A percentile compares a stretch with the other conserved stretches of the same genome.
Evolutionary conservation across 345 rosid species (phyloP).

Genomic region (Gossypium sturtianum): DNA sequence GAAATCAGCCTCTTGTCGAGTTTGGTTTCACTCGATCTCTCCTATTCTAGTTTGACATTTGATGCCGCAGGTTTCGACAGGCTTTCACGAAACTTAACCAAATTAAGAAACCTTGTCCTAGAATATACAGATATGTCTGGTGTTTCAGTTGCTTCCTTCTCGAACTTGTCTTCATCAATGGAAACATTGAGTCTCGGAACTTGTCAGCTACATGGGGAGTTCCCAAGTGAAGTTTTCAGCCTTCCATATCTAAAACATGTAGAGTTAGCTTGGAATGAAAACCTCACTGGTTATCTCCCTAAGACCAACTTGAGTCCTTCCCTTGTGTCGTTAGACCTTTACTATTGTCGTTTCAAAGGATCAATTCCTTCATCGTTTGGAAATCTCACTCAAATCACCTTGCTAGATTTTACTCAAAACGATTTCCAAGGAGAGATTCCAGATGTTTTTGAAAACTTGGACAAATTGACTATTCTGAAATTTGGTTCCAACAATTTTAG

Average conservation of each 20-base stretch:
- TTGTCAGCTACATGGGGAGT: background rate
- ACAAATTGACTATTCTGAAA: background rate
- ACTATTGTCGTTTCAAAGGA: background rate
- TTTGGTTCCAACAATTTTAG: constrained; percentile 5
- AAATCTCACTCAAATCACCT: background rate
- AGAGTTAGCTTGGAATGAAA: background rate
- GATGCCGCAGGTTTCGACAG: background rate
- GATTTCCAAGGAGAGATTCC: background rate
- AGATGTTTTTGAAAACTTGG: background rate
- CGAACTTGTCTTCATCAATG: constrained; percentile 16
- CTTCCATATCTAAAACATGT: background rate
- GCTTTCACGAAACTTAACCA: constrained; percentile 11
- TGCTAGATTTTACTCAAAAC: background rate
- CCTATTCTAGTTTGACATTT: background rate
- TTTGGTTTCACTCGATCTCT: constrained; percentile 16
- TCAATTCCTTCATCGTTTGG: background rate
- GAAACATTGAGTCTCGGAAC: background rate
- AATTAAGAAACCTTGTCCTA: constrained; percentile 14
- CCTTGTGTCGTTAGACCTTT: background rate
- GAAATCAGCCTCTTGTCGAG: constrained; percentile 3
- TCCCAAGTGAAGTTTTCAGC: constrained; percentile 15
- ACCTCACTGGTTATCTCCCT: background rate
- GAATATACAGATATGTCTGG: background rate
- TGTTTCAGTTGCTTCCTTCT: background rate
- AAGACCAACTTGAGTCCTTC: constrained; percentile 5